phyloP scores from a whole-genome alignment of 1,139 yeast species.

The Blastobotrys apis region DNA sequence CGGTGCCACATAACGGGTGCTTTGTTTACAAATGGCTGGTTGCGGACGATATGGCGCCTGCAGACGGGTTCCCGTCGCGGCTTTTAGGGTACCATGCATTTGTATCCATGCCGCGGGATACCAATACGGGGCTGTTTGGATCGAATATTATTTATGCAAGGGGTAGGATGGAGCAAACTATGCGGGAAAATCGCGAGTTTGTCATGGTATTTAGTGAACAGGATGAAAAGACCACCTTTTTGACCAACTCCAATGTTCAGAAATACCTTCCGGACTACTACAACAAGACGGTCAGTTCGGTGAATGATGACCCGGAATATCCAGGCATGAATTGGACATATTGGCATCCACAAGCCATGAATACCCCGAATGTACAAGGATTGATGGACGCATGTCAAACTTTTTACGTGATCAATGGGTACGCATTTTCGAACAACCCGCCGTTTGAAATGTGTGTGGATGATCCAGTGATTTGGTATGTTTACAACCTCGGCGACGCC shows the following conservation, averaged over 20 bases:
- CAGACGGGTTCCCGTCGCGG: constrained; percentile 2
- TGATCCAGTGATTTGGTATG: constrained; percentile 12
- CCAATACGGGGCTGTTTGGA: constrained; percentile 10
- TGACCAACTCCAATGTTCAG: constrained; percentile 8
- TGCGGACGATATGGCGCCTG: constrained; percentile 9
- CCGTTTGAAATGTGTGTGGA: constrained; percentile 11
- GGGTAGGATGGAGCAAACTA: constrained; percentile 8
- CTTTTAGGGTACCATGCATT: constrained; percentile 11
- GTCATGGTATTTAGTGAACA: constrained; percentile 5
- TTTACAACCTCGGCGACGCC: constrained; percentile 12
- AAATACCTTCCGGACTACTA: constrained; percentile 10
- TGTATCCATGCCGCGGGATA: constrained; percentile 11
- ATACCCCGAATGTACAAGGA: constrained; percentile 2
- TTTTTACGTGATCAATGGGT: constrained; percentile 9
- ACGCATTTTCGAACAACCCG: constrained; percentile 9
- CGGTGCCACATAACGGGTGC: constrained; percentile 2
- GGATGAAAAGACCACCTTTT: constrained; percentile 6
- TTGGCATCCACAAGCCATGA: constrained; percentile 11
- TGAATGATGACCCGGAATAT: neutral
- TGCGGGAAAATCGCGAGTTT: constrained; percentile 9
- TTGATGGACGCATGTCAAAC: constrained; percentile 7
- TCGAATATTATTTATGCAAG: constrained; percentile 7
- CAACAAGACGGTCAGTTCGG: neutral
- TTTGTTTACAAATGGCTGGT: constrained; percentile 13
- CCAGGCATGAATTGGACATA: constrained; percentile 12